A percentile compares a stretch with the other conserved stretches of the same genome.
These are phyloP conservation scores for Parsonsia alboflavescens DNA, from an alignment of 257 asterid species.

Conservation along the genomic window DNA sequence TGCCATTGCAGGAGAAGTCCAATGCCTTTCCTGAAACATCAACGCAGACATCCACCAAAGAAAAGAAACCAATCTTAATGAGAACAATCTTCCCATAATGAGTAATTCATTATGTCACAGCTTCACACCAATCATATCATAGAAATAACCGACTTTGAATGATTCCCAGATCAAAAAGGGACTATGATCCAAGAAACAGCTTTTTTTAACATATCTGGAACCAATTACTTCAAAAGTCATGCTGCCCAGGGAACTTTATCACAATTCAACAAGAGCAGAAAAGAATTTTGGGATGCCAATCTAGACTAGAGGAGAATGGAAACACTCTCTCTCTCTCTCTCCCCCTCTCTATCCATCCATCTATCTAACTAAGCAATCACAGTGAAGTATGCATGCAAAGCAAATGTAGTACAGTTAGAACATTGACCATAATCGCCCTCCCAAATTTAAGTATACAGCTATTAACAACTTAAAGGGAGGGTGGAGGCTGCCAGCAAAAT, in stretches of 20 bases:
- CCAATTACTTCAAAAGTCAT: neutral
- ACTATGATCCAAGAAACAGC: neutral
- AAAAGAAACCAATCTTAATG: conserved; percentile 12
- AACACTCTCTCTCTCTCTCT: neutral
- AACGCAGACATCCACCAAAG: conserved; percentile 15
- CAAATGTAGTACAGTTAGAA: neutral
- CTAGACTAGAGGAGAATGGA: neutral
- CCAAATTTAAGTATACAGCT: neutral
- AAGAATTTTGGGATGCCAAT: neutral
- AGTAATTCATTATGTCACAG: neutral
- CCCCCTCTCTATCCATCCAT: neutral
- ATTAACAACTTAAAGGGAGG: neutral
- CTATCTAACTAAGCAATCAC: neutral
- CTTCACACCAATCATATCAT: neutral
- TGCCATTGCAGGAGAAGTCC: conserved; percentile 93
- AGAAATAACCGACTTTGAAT: neutral
- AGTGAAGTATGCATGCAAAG: neutral
- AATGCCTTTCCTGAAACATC: conserved; percentile 80
- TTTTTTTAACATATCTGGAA: neutral
- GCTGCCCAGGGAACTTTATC: neutral
- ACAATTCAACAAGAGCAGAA: neutral
- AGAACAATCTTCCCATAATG: neutral
- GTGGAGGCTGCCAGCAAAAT: conserved; percentile 1
- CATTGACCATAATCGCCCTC: neutral
- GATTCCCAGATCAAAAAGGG: neutral